These are phyloP conservation scores for Ascochyta lentis DNA, from an alignment of 2,329 filamentous ascomycete species.

Conservation along the genomic window DNA sequence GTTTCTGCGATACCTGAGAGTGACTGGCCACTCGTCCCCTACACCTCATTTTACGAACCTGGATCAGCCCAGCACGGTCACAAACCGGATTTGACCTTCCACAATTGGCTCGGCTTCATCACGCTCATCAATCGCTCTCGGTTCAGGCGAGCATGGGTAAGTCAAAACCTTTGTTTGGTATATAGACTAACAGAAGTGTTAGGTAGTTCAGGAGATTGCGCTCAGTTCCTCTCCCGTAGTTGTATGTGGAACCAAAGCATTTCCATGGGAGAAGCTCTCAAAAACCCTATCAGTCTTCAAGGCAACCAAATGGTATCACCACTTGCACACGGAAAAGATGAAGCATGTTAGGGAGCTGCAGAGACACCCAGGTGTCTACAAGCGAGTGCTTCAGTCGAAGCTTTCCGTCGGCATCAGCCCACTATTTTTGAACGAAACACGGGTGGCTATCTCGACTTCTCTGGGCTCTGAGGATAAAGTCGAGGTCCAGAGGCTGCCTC, in stretches of 20 bases:
- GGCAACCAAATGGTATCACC: conserved; percentile 34
- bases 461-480: neutral
- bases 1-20: conserved; percentile 26
- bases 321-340: conserved; percentile 35
- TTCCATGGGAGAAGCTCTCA: conserved; percentile 32
- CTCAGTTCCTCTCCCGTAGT: conserved; percentile 29
- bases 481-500: conserved; percentile 18
- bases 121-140: conserved; percentile 36
- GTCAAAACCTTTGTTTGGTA: neutral
- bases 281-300: conserved; percentile 33
- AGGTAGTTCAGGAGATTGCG: conserved; percentile 40
- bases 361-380: conserved; percentile 31
- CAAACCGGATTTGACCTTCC: conserved; percentile 20
- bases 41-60: conserved; percentile 34
- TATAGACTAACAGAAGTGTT: neutral
- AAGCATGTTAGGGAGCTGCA: conserved; percentile 23
- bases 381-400: conserved; percentile 18
- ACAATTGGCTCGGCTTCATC: conserved; percentile 39
- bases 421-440: conserved; percentile 33
- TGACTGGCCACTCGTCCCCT: conserved; percentile 28
- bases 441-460: conserved; percentile 15
- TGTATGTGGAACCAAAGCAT: conserved; percentile 27
- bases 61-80: neutral
- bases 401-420: conserved; percentile 26
- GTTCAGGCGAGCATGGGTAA: conserved; percentile 40